Base-by-base conservation (phyloP, 176 grass and related monocot genomes). In the Chrysopogon serrulatus region DNA sequence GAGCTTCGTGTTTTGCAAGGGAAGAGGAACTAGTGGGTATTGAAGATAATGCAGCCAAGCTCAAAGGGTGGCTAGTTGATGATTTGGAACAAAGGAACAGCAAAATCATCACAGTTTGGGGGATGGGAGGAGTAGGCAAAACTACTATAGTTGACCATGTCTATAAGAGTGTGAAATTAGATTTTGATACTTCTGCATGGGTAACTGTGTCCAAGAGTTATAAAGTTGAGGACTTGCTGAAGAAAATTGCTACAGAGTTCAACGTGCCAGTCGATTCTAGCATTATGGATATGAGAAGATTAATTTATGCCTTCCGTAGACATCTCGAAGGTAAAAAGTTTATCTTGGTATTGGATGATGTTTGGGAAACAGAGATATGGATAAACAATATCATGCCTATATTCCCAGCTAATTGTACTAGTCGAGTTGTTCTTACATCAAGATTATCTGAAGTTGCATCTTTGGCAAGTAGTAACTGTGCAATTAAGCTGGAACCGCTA, bases 1-100 rank as follows among this genome's bases (percentile, higher is more conserved):
- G 27, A 31, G 47, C 15, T 27, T 7, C 1, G 0, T 56, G 24
- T 27, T 74, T 47, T 61, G 33, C 73, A 0, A 45, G 4, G 31
- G 64, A 88, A 32, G 40, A 66, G 4, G 79, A 82, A 2, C 34
- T 83, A 7, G 80, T 83, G n/a, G 80, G 86, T 1, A 53, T 88
- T 11, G n/a, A 88, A 18, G 2, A 49, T 8, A 39, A 40, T 42
- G 67, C 8, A 2, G 12, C 39, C 1, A 60, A 12, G 23, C 6
- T 83, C 12, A 61, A 71, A 0, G 1, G 23, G 32, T 83, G 30
- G 30, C 21, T 83, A 11, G 32, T 63, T 0, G 23, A 2, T 37
- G 41, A 26, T 28, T 13, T 62, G 5, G 2, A 83, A 5, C 41
- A 65, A 78, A 43, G 0, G 2, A 70, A 60, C 14, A 28, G 0